Percentiles rank a stretch among this genome's conserved stretches.
These are phyloP conservation scores for Urochloa ruziziensis DNA, from an alignment of 176 grass and related monocot species.

Conservation along the genomic window DNA sequence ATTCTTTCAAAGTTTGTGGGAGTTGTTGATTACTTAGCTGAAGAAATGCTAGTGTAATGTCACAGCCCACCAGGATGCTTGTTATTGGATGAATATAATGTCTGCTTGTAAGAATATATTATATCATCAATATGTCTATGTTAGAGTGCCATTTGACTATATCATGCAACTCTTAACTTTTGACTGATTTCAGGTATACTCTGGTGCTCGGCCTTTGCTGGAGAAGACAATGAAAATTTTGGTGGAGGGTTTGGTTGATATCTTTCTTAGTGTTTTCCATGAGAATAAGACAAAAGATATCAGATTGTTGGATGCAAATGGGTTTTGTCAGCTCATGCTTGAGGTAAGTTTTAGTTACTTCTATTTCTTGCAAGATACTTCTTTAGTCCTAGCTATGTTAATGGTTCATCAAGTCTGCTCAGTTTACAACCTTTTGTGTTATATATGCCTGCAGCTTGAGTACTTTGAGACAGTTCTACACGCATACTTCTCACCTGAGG, in stretches of 20 bases:
- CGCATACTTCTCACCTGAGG: slow-evolving; percentile 76
- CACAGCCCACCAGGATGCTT: background rate
- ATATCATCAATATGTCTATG: background rate
- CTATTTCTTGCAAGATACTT: slow-evolving; percentile 17
- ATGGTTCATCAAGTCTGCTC: slow-evolving; percentile 2
- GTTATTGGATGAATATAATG: background rate
- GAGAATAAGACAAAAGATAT: slow-evolving; percentile 86
- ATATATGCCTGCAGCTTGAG: slow-evolving; percentile 65
- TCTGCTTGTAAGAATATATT: background rate
- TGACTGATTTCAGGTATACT: slow-evolving; percentile 64
- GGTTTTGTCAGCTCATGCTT: slow-evolving; percentile 98
- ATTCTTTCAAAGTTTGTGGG: background rate
- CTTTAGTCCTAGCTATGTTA: slow-evolving; percentile 1
- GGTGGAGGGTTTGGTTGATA: slow-evolving; percentile 91
- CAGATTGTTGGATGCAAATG: slow-evolving; percentile 73
- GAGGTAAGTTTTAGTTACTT: slow-evolving; percentile 63
- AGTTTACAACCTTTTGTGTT: slow-evolving; percentile 6
- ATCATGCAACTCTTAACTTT: background rate
- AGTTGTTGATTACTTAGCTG: background rate
- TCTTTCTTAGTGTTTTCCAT: slow-evolving; percentile 91
- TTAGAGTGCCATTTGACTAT: background rate
- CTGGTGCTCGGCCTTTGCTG: slow-evolving; percentile 88
- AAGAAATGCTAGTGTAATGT: background rate
- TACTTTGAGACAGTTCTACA: slow-evolving; percentile 86
- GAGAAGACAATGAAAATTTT: slow-evolving; percentile 84